phyloP scores from a whole-genome alignment of 2,329 filamentous ascomycete genomes.

The Arthrobotrys sphaeroides region DNA sequence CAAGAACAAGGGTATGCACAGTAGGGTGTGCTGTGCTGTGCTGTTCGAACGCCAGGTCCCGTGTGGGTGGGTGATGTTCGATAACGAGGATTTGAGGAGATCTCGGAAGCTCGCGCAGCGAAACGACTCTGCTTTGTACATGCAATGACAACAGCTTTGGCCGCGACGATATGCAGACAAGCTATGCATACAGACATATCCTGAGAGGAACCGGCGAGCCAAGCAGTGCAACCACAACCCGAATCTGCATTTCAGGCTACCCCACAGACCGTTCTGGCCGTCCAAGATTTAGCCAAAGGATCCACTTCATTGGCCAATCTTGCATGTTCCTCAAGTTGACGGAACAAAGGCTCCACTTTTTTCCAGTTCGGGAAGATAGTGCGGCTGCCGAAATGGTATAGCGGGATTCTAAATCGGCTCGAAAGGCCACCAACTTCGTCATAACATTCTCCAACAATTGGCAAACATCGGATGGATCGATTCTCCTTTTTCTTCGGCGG shows the following conservation, averaged over 20 bases:
- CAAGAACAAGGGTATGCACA: background rate
- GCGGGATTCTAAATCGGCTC: conserved; percentile 27
- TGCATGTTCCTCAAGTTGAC: conserved; percentile 48
- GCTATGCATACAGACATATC: conserved; percentile 5
- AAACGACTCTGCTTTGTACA: conserved; percentile 20
- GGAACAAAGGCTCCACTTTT: conserved; percentile 50
- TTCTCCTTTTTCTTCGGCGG: conserved; percentile 43
- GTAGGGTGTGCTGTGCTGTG: too few relatives aligned
- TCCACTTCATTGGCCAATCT: conserved; percentile 41
- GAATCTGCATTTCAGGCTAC: conserved; percentile 43
- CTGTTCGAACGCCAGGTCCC: conserved; percentile 18
- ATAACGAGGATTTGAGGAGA: conserved; percentile 34
- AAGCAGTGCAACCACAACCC: conserved; percentile 33
- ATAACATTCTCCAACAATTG: conserved; percentile 51
- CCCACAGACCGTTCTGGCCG: conserved; percentile 53
- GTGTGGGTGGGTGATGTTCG: conserved; percentile 30
- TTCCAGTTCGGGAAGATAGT: conserved; percentile 26
- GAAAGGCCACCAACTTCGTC: conserved; percentile 41
- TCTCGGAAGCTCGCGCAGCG: conserved; percentile 23
- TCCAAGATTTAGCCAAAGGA: conserved; percentile 27
- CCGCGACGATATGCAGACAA: conserved; percentile 15
- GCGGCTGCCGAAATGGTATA: conserved; percentile 28
- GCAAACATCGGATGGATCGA: conserved; percentile 47
- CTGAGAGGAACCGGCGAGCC: conserved; percentile 15
- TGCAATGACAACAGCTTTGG: conserved; percentile 23